Evolutionary conservation across 2,329 filamentous ascomycete genomes (phyloP).

Genomic region (Diaporthe eres): DNA sequence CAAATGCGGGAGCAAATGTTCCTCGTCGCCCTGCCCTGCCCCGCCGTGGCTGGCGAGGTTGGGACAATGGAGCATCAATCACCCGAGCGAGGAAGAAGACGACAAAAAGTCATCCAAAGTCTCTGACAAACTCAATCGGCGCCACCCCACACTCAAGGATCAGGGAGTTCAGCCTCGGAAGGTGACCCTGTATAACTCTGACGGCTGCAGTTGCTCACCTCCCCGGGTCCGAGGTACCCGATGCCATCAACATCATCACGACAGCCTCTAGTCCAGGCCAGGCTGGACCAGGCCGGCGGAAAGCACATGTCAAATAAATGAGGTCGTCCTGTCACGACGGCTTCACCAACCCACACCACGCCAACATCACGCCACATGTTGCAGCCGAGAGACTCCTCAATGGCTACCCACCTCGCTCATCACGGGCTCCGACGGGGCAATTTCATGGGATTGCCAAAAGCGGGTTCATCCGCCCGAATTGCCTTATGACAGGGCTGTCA

Average conservation of each 20-base stretch:
- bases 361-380: conserved; percentile 26
- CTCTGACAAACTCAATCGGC: conserved; percentile 25
- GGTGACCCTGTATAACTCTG: neutral
- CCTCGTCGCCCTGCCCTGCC: neutral
- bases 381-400: conserved; percentile 6
- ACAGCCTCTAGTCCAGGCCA: conserved; percentile 12
- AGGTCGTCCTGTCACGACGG: neutral
- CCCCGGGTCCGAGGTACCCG: conserved; percentile 28
- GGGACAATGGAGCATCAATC: neutral
- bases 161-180: conserved; percentile 1
- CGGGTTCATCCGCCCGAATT: neutral
- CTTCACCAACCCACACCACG: conserved; percentile 9
- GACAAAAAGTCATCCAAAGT: conserved; percentile 24
- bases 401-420: conserved; percentile 20
- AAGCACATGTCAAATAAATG: conserved; percentile 21
- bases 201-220: conserved; percentile 18
- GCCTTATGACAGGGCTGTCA: conserved; percentile 8
- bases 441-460: conserved; percentile 6
- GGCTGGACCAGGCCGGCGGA: conserved; percentile 1
- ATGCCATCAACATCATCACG: conserved; percentile 3
- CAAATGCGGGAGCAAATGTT: neutral
- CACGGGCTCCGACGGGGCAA: neutral
- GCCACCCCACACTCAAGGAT: conserved; percentile 20
- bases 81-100: neutral
- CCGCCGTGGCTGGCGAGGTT: neutral